Base-by-base conservation (phyloP, 257 asterid genomes). In the Ballota nigra region DNA sequence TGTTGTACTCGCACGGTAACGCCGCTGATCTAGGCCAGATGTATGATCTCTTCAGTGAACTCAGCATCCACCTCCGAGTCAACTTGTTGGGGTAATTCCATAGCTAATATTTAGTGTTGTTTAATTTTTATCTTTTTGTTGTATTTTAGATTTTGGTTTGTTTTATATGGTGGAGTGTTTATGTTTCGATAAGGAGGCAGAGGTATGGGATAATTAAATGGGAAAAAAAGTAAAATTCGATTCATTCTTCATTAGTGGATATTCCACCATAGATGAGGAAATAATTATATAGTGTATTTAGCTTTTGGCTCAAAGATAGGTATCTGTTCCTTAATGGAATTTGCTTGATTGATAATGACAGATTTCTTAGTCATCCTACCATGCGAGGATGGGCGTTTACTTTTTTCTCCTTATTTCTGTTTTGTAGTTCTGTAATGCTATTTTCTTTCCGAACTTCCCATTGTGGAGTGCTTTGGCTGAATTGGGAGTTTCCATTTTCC, bases 1-100 rank as follows among this genome's bases (percentile, higher is more conserved):
- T 93, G 64, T 31, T 93, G 63, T 93, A 93, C 85, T 93, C 98
- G 10, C 98, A 93, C 79, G 98, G 98, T 4, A 93, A 93, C 80
- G 98, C 98, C n/a, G 97, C 98, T 76, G 98, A 92, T 88, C 87
- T 92, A 63, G 98, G 98, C 60, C 98, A 93, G 85, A 93, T 93
- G 98, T 88, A 83, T 64, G 98, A 87, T 56, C 91, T 93, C 59
- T 93, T 88, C 82, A 69, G 68, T 74, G 98, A 93, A 73, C 95
- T 93, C 72, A 93, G 98, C 84, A 76, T 83, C 60, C 97, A 88
- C 83, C 92, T 93, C 18, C 83, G 91, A 34, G 94, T 93, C 82
- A 93, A 93, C 84, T 83, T 93, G 81, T 82, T 93, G 88, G 98
- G 98, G 98, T 93, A 84, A 26, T 57, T 60, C 63, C 18, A 22